phyloP scores from a whole-genome alignment of 2,329 filamentous ascomycete genomes.

The Rutstroemia sp. region DNA sequence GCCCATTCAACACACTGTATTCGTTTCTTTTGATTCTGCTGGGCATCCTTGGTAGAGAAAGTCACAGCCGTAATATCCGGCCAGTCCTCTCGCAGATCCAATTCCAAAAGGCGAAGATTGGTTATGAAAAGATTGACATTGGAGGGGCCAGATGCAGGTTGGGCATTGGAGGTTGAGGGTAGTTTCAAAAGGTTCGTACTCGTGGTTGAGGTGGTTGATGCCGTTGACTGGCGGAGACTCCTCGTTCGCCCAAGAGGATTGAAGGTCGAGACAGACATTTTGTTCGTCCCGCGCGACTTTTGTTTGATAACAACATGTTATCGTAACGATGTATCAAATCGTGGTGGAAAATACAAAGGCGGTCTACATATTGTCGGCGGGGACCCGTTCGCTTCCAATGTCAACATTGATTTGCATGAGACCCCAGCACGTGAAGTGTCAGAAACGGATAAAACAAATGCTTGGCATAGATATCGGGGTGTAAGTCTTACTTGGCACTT shows the following conservation, averaged over 20 bases:
- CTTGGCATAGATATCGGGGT: neutral
- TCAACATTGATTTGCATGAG: neutral
- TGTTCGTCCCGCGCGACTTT: neutral
- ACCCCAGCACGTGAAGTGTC: neutral
- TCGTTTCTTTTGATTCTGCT: slow-evolving; percentile 72
- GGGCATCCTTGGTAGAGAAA: slow-evolving; percentile 59
- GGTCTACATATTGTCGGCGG: neutral
- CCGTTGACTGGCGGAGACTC: slow-evolving; percentile 16
- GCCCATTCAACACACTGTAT: slow-evolving; percentile 83
- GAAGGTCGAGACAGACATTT: slow-evolving; percentile 22
- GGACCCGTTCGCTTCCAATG: too few species aligned
- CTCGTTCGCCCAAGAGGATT: slow-evolving; percentile 20
- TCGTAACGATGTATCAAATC: neutral
- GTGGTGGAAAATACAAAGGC: slow-evolving; percentile 1
- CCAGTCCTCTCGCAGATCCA: slow-evolving; percentile 73
- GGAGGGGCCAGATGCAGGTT: slow-evolving; percentile 33
- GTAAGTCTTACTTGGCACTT: neutral
- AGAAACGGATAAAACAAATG: neutral
- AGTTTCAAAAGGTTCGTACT: slow-evolving; percentile 17
- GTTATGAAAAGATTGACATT: slow-evolving; percentile 66
- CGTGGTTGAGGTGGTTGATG: slow-evolving; percentile 10
- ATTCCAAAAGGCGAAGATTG: slow-evolving; percentile 74
- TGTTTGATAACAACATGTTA: slow-evolving; percentile 11
- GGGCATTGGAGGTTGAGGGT: slow-evolving; percentile 8
- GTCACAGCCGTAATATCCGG: slow-evolving; percentile 64